Evolutionary conservation across 2,329 filamentous ascomycete genomes (phyloP), one percentile per base, ranked within the genome.

Genomic region (Malbranchea zuffiana): DNA sequence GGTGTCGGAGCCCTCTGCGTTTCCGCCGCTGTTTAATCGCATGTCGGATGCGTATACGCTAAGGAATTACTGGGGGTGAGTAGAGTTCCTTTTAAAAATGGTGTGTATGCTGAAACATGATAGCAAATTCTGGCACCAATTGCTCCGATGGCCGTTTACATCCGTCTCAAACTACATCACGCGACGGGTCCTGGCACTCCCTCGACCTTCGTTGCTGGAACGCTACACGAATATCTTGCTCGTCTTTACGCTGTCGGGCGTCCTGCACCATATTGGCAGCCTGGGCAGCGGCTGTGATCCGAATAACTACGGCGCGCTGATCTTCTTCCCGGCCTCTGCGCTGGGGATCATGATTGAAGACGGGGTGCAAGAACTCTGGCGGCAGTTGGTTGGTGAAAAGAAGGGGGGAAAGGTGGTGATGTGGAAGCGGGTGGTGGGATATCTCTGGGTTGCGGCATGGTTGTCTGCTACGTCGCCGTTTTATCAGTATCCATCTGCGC

Each of bases 331-430:
- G 17, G 41, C 43, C 1, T 47, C 50, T 5, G 36, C 42, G 1
- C 3, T 52, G 3, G 55, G 48, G 0, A 47, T 57, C 6, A 44
- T 56, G 36, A 42, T 57, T 19, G 56, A 59, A 40, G 54, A 58
- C 32, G 32, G 31, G 1, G 40, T 52, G 5, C 47, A 52, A 29
- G 38, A 28, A 5, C 13, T 50, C 1, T 56, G 49, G 46, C 28
- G 40, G 11, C 31, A 25, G 15, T 5, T 18, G 18, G 18, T 19
- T 6, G 19, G 23, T n/a, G 32, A 18, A 24, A 20, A 5, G 8
- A n/a, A 12, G 16, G 11, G 20, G 6, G 10, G 10, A 15, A 16
- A 15, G 7, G 7, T 24, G 32, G 8, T 10, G 10, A 17, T 18
- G 13, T 16, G 25, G 10, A 41, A 29, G 35, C 33, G 28, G 16